These are phyloP conservation scores for Trichoderma brevicompactum DNA, from an alignment of 2,329 filamentous ascomycete species.

Conservation along the genomic window DNA sequence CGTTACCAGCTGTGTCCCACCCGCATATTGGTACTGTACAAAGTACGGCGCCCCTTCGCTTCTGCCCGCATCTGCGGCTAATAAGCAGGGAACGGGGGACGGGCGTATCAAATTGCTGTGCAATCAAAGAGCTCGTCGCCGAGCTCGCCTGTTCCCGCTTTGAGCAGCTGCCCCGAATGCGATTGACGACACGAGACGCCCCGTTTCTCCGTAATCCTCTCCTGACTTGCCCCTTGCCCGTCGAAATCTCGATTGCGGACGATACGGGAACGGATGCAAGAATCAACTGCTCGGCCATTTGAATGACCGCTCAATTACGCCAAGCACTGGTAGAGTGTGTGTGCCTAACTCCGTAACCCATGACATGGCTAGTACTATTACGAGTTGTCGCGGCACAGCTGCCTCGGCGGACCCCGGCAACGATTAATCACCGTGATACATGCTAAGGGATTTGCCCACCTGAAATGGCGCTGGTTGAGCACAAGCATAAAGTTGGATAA, in stretches of 20 bases:
- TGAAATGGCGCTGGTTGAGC: background rate
- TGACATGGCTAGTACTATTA: background rate
- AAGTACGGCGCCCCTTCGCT: slow-evolving; percentile 23
- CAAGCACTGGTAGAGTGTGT: background rate
- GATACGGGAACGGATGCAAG: slow-evolving; percentile 1
- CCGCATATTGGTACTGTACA: slow-evolving; percentile 24
- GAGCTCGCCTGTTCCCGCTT: slow-evolving; percentile 27
- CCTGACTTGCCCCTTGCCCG: slow-evolving; percentile 16
- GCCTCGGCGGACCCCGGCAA: background rate
- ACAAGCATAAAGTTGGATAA: slow-evolving; percentile 15
- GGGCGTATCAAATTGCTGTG: slow-evolving; percentile 23
- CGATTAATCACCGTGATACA: slow-evolving; percentile 21
- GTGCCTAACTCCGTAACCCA: background rate
- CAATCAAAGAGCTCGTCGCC: slow-evolving; percentile 22
- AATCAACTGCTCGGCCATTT: background rate
- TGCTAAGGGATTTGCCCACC: slow-evolving; percentile 3
- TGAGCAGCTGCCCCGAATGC: slow-evolving; percentile 27
- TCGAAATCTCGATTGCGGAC: slow-evolving; percentile 25
- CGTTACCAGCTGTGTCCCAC: slow-evolving; percentile 18
- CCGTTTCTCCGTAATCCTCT: slow-evolving; percentile 25
- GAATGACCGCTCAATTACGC: slow-evolving; percentile 1
- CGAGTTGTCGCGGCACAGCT: background rate
- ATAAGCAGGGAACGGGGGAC: slow-evolving; percentile 26
- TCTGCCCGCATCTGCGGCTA: slow-evolving; percentile 27
- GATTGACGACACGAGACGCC: slow-evolving; percentile 26